Conservation (phyloP, 495 filamentous ascomycete genomes). For the Hyaloscypha variabilis region DNA sequence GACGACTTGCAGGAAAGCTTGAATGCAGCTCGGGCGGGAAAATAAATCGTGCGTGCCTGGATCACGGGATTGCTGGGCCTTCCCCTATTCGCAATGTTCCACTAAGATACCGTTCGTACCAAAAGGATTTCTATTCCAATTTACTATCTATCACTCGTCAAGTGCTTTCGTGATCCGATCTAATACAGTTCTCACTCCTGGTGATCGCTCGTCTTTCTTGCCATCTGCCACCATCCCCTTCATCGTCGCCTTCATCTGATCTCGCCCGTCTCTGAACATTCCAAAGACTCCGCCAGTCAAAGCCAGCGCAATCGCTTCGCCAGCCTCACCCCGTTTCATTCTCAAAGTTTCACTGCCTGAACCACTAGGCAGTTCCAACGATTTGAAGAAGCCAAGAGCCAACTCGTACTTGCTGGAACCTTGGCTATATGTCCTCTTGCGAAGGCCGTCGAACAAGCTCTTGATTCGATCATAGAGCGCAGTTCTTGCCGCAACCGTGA, state of each 20-base stretch:
- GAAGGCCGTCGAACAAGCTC: constrained; percentile 29
- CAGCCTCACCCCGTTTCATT: constrained; percentile 32
- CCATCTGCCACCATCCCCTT: constrained; percentile 24
- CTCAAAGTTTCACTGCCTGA: constrained; percentile 30
- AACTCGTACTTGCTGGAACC: constrained; percentile 23
- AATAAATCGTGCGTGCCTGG: not conserved
- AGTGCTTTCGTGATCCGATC: constrained; percentile 27
- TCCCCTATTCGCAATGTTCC: constrained; percentile 1
- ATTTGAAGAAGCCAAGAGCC: constrained; percentile 24
- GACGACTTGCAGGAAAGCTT: constrained; percentile 16
- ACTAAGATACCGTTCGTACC: not conserved
- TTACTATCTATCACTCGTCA: constrained; percentile 19
- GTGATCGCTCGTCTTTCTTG: constrained; percentile 27
- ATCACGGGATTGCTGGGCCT: not conserved
- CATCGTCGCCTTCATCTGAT: constrained; percentile 23
- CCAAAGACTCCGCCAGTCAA: constrained; percentile 28
- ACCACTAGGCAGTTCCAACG: constrained; percentile 29
- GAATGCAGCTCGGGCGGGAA: not conserved
- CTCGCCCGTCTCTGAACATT: constrained; percentile 19
- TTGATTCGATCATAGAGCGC: constrained; percentile 31
- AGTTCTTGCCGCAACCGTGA: constrained; percentile 23
- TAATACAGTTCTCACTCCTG: constrained; percentile 21
- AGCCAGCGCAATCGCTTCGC: constrained; percentile 25
- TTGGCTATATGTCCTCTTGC: constrained; percentile 22
- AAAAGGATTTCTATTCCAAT: no score